Base-by-base conservation (phyloP, 495 filamentous ascomycete species). In the Xylaria acuta region DNA sequence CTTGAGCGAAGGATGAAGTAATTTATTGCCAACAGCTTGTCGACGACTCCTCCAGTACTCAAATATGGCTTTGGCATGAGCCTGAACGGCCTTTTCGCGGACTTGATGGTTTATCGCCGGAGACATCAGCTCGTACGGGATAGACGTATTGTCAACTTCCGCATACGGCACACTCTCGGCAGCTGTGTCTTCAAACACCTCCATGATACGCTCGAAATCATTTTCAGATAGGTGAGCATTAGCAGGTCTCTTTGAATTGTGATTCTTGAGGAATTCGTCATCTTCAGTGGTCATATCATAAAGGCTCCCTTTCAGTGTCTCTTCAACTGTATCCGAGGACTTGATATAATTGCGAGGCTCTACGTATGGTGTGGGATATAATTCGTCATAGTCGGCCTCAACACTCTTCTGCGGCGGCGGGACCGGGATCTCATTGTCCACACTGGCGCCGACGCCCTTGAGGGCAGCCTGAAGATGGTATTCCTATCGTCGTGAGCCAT, bases 281-380 rank as follows among this genome's bases (percentile, higher is more conserved):
- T 99, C 96, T 63, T 97, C 93, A 72, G 91, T 90, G 20, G 89
- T 93, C 93, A 98, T 94, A 82, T 95, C 92, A 89, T 99, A 98
- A 72, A 91, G 88, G 78, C 90, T 92, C 72, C 93, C 91, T 69
- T 82, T 85, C 75, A 90, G 89, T 75, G 91, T 95, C 80, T 99
- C 96, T 83, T 99, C 96, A 62, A 99, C 97, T 4, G 96, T 99
- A 70, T 95, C 94, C 70, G 95, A 97, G 85, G 97, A 99, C 79
- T 96, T 93, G 77, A 98, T 97, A 82, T 98, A 98, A 65, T 94
- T 94, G 72, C 92, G 89, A 40, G 97, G 94, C 77, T 96, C 90
- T 77, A 88, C 87, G 83, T 94, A 97, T 56, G 84, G 82, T 63
- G 87, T 89, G 41, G 93, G 89, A 79, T 98, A 98, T 65, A 97